phyloP scores from a whole-genome alignment of 371 early-diverging fungal genomes.

The Rhizopus sp. region DNA sequence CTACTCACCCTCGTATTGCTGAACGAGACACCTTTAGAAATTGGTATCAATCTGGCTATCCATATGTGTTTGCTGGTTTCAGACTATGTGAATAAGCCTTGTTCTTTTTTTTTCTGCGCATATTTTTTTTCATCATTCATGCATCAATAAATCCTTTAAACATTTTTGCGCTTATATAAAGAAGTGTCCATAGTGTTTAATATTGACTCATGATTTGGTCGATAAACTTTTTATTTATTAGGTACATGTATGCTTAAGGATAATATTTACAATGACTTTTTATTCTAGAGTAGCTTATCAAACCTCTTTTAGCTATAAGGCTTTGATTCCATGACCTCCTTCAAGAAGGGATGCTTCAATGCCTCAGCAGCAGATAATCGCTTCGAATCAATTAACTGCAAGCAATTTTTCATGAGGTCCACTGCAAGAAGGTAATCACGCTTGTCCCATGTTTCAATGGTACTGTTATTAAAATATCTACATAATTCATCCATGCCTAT shows the following conservation, averaged over 20 bases:
- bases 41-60: constrained; percentile 89
- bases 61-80: constrained; percentile 79
- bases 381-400: constrained; percentile 47
- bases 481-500: constrained; percentile 17
- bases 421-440: constrained; percentile 37
- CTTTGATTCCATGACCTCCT: neutral
- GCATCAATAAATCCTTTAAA: no score
- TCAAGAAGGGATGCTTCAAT: constrained; percentile 56
- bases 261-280: no score
- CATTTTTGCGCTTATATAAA: no score
- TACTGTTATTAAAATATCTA: constrained; percentile 4
- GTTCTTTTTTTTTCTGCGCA: no score
- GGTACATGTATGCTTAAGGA: no score
- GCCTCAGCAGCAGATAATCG: constrained; percentile 67
- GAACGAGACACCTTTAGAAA: constrained; percentile 76
- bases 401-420: constrained; percentile 46
- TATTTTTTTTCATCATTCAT: no score
- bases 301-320: neutral
- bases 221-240: no score
- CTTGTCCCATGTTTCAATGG: constrained; percentile 21
- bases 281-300: no score
- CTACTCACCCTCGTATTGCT: constrained; percentile 81
- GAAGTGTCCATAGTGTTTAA: no score
- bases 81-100: constrained; percentile 41
- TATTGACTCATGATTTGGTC: no score